These are phyloP conservation scores for Brassica hybrid DNA, from an alignment of 441 rosid genomes.

Conservation along the genomic window DNA sequence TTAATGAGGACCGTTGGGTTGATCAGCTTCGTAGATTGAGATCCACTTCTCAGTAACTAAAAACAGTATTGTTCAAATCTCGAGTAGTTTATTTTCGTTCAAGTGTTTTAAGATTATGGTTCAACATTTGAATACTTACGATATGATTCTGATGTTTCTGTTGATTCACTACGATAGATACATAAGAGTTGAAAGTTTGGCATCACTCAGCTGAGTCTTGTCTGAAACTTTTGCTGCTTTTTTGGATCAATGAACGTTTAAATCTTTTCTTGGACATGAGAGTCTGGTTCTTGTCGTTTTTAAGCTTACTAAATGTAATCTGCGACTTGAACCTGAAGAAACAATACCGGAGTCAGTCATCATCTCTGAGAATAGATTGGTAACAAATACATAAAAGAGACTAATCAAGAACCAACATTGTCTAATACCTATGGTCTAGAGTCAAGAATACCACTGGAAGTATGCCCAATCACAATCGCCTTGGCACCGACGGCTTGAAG, in stretches of 20 bases:
- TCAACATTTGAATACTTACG: neutral
- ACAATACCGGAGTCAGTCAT: neutral
- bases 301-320: neutral
- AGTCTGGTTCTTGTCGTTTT: neutral
- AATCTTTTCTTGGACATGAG: slow-evolving; percentile 11
- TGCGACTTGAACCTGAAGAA: neutral
- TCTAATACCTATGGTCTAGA: slow-evolving; percentile 82
- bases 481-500: no score
- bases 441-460: slow-evolving; percentile 80
- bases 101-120: slow-evolving; percentile 4
- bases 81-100: neutral
- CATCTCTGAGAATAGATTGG: neutral
- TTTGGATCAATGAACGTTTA: neutral
- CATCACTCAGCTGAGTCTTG: slow-evolving; percentile 1
- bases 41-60: slow-evolving; percentile 37
- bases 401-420: slow-evolving; percentile 5
- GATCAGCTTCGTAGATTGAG: slow-evolving; percentile 61
- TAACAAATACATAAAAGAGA: slow-evolving; percentile 1
- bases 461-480: slow-evolving; percentile 55
- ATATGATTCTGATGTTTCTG: neutral
- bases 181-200: slow-evolving; percentile 14
- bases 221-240: slow-evolving; percentile 11
- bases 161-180: slow-evolving; percentile 11
- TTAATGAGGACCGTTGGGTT: slow-evolving; percentile 81
- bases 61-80: no score